phyloP scores from a whole-genome alignment of 768 basidiomycete genomes.

The Russula sp. region DNA sequence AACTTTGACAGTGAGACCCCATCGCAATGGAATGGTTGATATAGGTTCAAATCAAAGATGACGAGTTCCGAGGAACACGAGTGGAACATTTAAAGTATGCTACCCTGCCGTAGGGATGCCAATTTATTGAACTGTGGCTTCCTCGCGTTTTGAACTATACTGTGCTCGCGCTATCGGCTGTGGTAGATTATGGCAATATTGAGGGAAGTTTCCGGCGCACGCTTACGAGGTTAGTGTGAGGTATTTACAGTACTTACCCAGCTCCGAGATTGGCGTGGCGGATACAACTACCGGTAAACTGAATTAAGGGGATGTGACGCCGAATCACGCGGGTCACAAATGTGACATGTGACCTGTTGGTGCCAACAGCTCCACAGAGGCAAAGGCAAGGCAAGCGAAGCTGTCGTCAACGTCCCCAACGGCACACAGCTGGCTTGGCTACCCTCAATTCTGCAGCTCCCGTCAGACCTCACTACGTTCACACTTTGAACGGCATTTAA shows the following conservation, averaged over 20 bases:
- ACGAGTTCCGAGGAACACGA: constrained; percentile 1
- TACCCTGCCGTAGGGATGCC: background rate
- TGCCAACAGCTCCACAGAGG: background rate
- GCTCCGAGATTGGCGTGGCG: background rate
- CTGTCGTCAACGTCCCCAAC: constrained; percentile 11
- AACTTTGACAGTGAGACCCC: background rate
- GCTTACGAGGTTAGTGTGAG: background rate
- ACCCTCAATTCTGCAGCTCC: background rate
- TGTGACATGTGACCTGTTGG: background rate
- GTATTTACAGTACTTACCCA: background rate
- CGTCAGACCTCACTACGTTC: background rate
- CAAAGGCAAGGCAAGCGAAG: no score
- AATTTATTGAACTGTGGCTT: constrained; percentile 3
- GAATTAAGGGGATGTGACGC: background rate
- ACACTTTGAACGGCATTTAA: background rate
- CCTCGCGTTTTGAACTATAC: background rate
- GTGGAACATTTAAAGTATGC: background rate
- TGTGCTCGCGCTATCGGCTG: background rate
- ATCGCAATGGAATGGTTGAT: background rate
- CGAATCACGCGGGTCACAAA: background rate
- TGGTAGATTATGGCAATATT: constrained; percentile 11
- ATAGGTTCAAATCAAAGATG: background rate
- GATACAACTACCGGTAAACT: background rate
- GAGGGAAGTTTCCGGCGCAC: background rate
- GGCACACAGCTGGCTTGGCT: background rate